A percentile compares a stretch with the other conserved stretches of the same genome.
These are phyloP conservation scores for Perkinsus chesapeaki DNA, from an alignment of 169 alveolate species.

Conservation along the genomic window DNA sequence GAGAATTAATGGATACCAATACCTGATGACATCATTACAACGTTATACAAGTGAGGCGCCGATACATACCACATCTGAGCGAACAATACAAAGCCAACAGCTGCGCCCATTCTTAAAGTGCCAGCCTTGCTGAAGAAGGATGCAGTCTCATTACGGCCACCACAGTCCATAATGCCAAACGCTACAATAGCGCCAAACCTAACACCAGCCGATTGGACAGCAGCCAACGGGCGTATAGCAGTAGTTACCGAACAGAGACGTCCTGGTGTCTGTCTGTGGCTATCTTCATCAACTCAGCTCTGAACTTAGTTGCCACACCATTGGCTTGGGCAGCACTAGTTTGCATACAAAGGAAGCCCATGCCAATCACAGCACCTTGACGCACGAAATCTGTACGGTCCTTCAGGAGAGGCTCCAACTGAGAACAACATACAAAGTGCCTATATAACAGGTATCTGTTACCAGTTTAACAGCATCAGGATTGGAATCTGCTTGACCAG, in stretches of 20 bases:
- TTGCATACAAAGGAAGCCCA: constrained; percentile 69
- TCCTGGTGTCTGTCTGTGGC: constrained; percentile 78
- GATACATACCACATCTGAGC: constrained; percentile 83
- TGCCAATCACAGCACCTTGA: constrained; percentile 84
- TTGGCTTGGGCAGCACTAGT: constrained; percentile 67
- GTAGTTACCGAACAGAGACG: constrained; percentile 33
- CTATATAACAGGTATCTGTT: background rate
- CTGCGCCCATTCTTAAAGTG: constrained; percentile 79
- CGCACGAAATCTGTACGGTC: constrained; percentile 95
- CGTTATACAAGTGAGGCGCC: no score
- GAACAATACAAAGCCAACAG: constrained; percentile 87
- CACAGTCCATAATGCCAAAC: background rate
- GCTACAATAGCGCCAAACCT: background rate
- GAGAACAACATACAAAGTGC: background rate
- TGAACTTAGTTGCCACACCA: constrained; percentile 64
- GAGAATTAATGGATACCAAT: constrained; percentile 94
- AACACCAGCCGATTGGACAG: background rate
- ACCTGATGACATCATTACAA: no score
- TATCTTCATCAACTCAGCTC: constrained; percentile 69
- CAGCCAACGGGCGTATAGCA: constrained; percentile 14
- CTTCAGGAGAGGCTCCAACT: constrained; percentile 81
- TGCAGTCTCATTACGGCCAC: constrained; percentile 36
- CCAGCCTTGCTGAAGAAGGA: constrained; percentile 63
- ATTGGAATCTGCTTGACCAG: constrained; percentile 76
- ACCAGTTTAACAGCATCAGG: constrained; percentile 69